phyloP scores from a whole-genome alignment of 495 filamentous ascomycete species.

The Xylaria bambusicola region DNA sequence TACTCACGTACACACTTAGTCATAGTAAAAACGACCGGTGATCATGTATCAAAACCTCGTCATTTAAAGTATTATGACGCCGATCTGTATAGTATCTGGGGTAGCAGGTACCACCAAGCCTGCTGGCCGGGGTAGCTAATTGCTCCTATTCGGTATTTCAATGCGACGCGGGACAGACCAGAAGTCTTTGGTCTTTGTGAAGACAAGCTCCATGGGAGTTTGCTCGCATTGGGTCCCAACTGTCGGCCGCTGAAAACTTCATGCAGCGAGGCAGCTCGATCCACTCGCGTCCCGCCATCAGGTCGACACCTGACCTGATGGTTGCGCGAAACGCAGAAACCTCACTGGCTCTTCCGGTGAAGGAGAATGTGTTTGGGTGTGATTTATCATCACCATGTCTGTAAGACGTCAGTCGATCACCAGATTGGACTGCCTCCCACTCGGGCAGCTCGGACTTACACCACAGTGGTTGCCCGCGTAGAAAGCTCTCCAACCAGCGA shows the following conservation, averaged over 20 bases:
- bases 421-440: background rate
- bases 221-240: background rate
- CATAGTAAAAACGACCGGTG: too few relatives aligned
- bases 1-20: too few relatives aligned
- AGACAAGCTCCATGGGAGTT: background rate
- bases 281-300: background rate
- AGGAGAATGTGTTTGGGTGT: constrained; percentile 10
- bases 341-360: constrained; percentile 11
- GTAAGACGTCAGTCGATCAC: constrained; percentile 12
- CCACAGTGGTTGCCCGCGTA: background rate
- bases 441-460: constrained; percentile 16
- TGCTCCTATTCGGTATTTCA: background rate
- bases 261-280: constrained; percentile 7
- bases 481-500: background rate
- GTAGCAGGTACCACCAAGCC: background rate
- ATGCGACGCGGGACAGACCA: background rate
- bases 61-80: too few relatives aligned
- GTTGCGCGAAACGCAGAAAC: background rate
- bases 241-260: background rate
- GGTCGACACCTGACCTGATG: constrained; percentile 9
- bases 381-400: constrained; percentile 15
- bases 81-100: background rate
- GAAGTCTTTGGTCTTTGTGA: background rate
- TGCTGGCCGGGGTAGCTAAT: background rate
- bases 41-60: too few relatives aligned